These are phyloP conservation scores for Ciborinia camelliae DNA, from an alignment of 2,329 filamentous ascomycete genomes.

Conservation along the genomic window DNA sequence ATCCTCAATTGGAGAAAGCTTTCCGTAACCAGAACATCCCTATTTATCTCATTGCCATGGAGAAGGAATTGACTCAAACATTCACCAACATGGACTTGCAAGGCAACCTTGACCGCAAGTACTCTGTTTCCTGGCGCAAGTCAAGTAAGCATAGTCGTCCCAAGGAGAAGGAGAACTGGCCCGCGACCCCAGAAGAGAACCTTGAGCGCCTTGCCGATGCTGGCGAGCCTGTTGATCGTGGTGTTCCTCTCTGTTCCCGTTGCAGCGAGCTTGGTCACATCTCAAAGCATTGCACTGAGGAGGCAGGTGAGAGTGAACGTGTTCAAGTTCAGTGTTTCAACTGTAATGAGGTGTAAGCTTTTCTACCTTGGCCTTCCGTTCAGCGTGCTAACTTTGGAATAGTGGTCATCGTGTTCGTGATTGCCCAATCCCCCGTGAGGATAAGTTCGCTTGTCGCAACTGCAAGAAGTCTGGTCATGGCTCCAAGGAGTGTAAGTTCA, in stretches of 20 bases:
- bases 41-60: conserved; percentile 60
- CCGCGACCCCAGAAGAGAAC: conserved; percentile 56
- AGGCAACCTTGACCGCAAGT: conserved; percentile 63
- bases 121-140: conserved; percentile 60
- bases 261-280: conserved; percentile 51
- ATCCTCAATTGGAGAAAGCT: conserved; percentile 56
- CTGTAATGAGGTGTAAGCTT: conserved; percentile 47
- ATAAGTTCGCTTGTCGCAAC: conserved; percentile 66
- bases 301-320: conserved; percentile 48
- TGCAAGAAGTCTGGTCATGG: conserved; percentile 48
- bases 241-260: conserved; percentile 52
- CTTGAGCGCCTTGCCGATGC: conserved; percentile 61
- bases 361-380: neutral
- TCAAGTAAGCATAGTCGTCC: conserved; percentile 54
- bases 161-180: conserved; percentile 59
- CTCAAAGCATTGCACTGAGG: conserved; percentile 57
- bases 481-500: conserved; percentile 35
- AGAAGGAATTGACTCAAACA: conserved; percentile 53
- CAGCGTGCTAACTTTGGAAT: neutral
- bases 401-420: conserved; percentile 66
- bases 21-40: conserved; percentile 54
- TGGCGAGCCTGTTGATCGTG: conserved; percentile 59
- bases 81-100: conserved; percentile 71
- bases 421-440: conserved; percentile 59
- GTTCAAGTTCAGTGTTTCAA: conserved; percentile 59